These are phyloP conservation scores for Lactarius evosmus DNA, from an alignment of 768 basidiomycete genomes.

Conservation along the genomic window DNA sequence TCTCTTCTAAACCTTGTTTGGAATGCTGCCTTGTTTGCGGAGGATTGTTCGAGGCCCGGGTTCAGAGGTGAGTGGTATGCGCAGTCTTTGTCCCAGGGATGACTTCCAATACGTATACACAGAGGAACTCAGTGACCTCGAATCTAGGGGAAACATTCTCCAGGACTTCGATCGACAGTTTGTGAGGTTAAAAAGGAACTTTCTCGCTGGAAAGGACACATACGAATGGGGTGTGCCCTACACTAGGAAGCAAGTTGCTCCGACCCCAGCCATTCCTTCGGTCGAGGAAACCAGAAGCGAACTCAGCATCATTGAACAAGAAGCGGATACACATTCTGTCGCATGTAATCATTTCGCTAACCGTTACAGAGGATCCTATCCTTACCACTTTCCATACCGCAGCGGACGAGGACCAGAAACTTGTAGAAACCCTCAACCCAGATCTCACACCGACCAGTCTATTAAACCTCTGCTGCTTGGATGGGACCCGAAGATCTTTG, in stretches of 20 bases:
- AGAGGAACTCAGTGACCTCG: constrained; percentile 3
- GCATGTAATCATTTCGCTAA: background rate
- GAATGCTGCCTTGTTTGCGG: constrained; percentile 19
- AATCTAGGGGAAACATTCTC: background rate
- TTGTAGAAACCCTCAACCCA: background rate
- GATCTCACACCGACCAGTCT: background rate
- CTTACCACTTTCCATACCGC: background rate
- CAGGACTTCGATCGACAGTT: constrained; percentile 2
- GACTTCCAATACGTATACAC: background rate
- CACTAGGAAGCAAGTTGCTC: background rate
- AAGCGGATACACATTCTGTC: background rate
- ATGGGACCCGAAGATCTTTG: background rate
- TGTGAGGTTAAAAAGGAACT: constrained; percentile 11
- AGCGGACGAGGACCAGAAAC: constrained; percentile 15
- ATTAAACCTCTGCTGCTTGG: constrained; percentile 6
- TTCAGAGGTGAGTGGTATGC: background rate
- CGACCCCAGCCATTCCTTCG: background rate
- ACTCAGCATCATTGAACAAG: background rate
- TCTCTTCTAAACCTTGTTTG: constrained; percentile 4
- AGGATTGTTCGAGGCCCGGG: constrained; percentile 14
- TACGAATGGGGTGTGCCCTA: background rate
- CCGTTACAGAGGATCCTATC: background rate
- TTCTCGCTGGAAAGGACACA: constrained; percentile 10
- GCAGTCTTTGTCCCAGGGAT: background rate
- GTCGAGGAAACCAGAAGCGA: constrained; percentile 7